Evolutionary conservation across 305 asterid species (phyloP).

Genomic region (Fraxinus paxiana): DNA sequence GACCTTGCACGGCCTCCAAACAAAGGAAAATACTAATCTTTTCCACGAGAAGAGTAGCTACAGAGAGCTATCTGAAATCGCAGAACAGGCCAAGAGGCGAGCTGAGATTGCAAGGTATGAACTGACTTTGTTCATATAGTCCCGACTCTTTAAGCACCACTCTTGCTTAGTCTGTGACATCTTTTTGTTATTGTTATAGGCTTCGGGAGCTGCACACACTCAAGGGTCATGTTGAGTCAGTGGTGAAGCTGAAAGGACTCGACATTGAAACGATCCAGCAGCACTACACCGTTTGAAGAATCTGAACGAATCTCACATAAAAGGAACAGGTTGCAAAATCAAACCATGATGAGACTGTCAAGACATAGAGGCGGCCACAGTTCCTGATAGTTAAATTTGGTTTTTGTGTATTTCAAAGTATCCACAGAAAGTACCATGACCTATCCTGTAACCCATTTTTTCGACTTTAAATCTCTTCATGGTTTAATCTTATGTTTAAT

Average conservation of each 20-base stretch:
- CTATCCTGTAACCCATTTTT: not conserved
- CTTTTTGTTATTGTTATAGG: slow-evolving; percentile 21
- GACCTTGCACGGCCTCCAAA: slow-evolving; percentile 50
- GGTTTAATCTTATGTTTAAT: not conserved
- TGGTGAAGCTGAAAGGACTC: slow-evolving; percentile 52
- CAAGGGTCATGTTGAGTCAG: slow-evolving; percentile 54
- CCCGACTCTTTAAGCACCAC: not conserved
- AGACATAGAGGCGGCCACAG: slow-evolving; percentile 22
- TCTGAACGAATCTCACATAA: not conserved
- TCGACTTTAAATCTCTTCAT: not conserved
- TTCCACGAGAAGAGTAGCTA: slow-evolving; percentile 39
- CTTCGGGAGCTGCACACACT: slow-evolving; percentile 51
- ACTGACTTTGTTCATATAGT: not conserved
- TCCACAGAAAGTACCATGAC: not conserved
- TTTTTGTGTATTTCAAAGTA: not conserved
- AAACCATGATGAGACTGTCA: not conserved
- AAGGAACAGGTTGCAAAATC: not conserved
- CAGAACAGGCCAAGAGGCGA: slow-evolving; percentile 54
- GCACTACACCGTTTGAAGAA: slow-evolving; percentile 44
- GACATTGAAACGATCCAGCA: slow-evolving; percentile 49
- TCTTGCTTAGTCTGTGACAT: not conserved
- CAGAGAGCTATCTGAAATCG: slow-evolving; percentile 52
- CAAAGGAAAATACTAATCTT: slow-evolving; percentile 25
- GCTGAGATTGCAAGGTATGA: slow-evolving; percentile 57
- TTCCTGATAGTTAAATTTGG: not conserved